A percentile compares a stretch with the other conserved stretches of the same genome.
These are phyloP conservation scores for Hyaloscypha variabilis DNA, from an alignment of 495 filamentous ascomycete species.

Conservation along the genomic window DNA sequence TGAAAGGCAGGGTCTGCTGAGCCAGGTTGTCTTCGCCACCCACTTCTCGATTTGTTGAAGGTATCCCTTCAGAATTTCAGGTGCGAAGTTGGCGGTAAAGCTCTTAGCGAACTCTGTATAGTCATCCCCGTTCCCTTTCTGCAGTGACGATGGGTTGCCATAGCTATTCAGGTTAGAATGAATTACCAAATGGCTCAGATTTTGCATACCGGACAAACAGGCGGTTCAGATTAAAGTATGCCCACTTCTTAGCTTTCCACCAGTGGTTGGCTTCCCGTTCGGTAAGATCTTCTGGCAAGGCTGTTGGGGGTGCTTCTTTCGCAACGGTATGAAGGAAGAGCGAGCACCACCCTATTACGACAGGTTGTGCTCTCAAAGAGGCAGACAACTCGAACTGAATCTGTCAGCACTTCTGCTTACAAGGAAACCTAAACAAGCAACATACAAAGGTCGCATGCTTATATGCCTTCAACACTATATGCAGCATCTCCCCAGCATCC, in stretches of 20 bases:
- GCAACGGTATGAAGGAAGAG: conserved; percentile 88
- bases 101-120: conserved; percentile 80
- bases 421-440: conserved; percentile 24
- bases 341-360: conserved; percentile 92
- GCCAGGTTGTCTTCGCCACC: conserved; percentile 92
- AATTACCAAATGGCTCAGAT: background rate
- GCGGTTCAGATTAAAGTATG: conserved; percentile 94
- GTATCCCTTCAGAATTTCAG: conserved; percentile 92
- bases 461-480: conserved; percentile 90
- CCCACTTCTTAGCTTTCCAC: conserved; percentile 99
- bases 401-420: conserved; percentile 29
- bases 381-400: conserved; percentile 78
- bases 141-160: conserved; percentile 75
- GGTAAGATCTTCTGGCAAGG: conserved; percentile 78
- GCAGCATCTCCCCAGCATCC: conserved; percentile 96
- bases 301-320: conserved; percentile 77
- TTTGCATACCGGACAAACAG: conserved; percentile 81
- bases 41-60: conserved; percentile 93
- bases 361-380: conserved; percentile 73
- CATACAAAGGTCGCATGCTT: conserved; percentile 97
- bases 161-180: conserved; percentile 60
- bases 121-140: conserved; percentile 68
- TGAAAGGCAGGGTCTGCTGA: conserved; percentile 89
- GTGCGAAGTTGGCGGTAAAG: conserved; percentile 89
- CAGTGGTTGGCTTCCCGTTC: conserved; percentile 94